These are phyloP conservation scores for Suhomyces bokatorum DNA, from an alignment of 1,139 yeast species.

Conservation along the genomic window DNA sequence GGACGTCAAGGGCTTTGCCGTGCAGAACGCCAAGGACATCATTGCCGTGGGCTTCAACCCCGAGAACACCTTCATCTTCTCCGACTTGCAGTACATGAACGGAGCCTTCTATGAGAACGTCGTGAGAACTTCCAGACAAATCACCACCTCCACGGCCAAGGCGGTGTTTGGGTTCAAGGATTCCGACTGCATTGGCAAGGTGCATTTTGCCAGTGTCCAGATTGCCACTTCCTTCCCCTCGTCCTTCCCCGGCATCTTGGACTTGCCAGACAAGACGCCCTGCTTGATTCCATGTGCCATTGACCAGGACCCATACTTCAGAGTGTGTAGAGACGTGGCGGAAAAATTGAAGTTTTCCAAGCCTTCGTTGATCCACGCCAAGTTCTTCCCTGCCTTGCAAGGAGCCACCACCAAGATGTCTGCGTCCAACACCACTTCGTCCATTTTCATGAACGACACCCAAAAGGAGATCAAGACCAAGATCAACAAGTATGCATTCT, in stretches of 20 bases:
- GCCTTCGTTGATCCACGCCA: conserved; percentile 90
- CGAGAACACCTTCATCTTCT: conserved; percentile 90
- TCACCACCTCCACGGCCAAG: conserved; percentile 92
- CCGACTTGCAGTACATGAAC: conserved; percentile 90
- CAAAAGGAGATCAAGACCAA: conserved; percentile 90
- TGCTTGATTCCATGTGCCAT: conserved; percentile 98
- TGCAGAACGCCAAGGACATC: conserved; percentile 87
- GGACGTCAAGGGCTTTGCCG: conserved; percentile 79
- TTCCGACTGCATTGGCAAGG: conserved; percentile 89
- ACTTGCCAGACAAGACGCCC: conserved; percentile 82
- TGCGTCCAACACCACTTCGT: conserved; percentile 78
- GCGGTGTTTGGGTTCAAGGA: conserved; percentile 98
- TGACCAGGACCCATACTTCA: conserved; percentile 97
- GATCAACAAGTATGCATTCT: conserved; percentile 93
- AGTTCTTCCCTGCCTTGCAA: conserved; percentile 97
- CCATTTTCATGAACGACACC: conserved; percentile 94
- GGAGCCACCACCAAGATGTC: conserved; percentile 98
- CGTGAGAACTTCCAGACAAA: conserved; percentile 90
- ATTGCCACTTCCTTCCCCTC: conserved; percentile 95
- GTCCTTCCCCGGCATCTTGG: conserved; percentile 92
- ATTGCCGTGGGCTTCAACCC: conserved; percentile 94
- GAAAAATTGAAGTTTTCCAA: conserved; percentile 86
- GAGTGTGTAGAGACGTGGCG: conserved; percentile 97
- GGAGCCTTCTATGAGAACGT: conserved; percentile 94
- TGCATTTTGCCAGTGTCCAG: conserved; percentile 95